These are phyloP conservation scores for Aspergillus hancockii DNA, from an alignment of 495 filamentous ascomycete species.

Conservation along the genomic window DNA sequence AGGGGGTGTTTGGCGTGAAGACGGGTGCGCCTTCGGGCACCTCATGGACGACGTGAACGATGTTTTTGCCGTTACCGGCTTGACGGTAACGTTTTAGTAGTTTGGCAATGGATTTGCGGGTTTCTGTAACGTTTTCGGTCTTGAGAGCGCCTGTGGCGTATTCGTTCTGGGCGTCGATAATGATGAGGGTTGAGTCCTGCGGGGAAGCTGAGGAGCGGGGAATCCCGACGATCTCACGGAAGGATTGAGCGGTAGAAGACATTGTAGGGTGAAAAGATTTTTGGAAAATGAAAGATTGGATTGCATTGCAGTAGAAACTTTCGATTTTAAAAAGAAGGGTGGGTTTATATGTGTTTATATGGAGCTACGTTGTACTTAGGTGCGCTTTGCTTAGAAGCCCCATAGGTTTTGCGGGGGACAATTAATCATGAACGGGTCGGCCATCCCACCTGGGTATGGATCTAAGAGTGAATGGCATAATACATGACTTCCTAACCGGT, in stretches of 20 bases:
- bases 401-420: too few species aligned
- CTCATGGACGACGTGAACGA: constrained; percentile 60
- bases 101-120: constrained; percentile 46
- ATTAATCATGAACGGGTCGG: too few species aligned
- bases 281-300: too few species aligned
- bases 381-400: too few species aligned
- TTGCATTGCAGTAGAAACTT: too few species aligned
- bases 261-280: too few species aligned
- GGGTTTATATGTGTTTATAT: too few species aligned
- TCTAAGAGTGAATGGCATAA: too few species aligned
- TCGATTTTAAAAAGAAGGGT: too few species aligned
- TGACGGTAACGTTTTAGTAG: constrained; percentile 55
- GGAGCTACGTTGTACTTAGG: too few species aligned
- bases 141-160: constrained; percentile 56
- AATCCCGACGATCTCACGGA: constrained; percentile 51
- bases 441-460: too few species aligned
- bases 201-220: constrained; percentile 49
- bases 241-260: constrained; percentile 35
- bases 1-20: constrained; percentile 56
- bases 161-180: constrained; percentile 67
- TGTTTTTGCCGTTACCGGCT: constrained; percentile 32
- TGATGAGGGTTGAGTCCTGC: constrained; percentile 56
- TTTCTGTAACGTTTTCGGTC: constrained; percentile 45
- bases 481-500: too few species aligned
- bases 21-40: constrained; percentile 57